phyloP scores from a whole-genome alignment of 2,329 filamentous ascomycete genomes.

The Basipetospora chlamydospora region DNA sequence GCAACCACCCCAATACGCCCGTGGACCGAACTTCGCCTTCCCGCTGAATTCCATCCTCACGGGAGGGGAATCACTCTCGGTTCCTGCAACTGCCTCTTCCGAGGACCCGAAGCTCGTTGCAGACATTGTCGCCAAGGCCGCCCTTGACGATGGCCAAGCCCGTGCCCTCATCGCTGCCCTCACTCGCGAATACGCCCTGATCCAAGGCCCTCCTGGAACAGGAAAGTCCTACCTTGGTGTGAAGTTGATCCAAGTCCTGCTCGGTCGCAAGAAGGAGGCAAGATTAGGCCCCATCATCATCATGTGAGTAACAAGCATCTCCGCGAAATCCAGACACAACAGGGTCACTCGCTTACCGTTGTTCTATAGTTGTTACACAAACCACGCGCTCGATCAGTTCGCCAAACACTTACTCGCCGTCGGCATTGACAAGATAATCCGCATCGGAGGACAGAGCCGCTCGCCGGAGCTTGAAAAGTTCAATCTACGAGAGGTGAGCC shows the following conservation, averaged over 20 bases:
- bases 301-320: conserved; percentile 19
- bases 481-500: conserved; percentile 14
- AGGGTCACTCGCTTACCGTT: too few species aligned
- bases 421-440: conserved; percentile 43
- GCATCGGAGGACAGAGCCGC: conserved; percentile 45
- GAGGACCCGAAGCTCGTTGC: neutral
- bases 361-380: conserved; percentile 36
- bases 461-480: neutral
- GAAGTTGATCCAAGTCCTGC: conserved; percentile 39
- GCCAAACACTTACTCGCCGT: conserved; percentile 47
- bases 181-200: conserved; percentile 38
- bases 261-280: conserved; percentile 23
- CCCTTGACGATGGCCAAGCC: conserved; percentile 37
- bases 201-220: conserved; percentile 63
- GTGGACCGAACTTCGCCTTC: neutral
- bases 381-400: conserved; percentile 53
- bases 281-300: conserved; percentile 28
- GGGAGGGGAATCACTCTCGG: neutral
- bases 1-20: neutral
- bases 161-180: conserved; percentile 37
- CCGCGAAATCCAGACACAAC: neutral
- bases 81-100: neutral
- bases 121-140: conserved; percentile 16
- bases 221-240: conserved; percentile 65
- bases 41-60: neutral